Conservation (phyloP, 306 rosid species). For the Carpinus viminea region DNA sequence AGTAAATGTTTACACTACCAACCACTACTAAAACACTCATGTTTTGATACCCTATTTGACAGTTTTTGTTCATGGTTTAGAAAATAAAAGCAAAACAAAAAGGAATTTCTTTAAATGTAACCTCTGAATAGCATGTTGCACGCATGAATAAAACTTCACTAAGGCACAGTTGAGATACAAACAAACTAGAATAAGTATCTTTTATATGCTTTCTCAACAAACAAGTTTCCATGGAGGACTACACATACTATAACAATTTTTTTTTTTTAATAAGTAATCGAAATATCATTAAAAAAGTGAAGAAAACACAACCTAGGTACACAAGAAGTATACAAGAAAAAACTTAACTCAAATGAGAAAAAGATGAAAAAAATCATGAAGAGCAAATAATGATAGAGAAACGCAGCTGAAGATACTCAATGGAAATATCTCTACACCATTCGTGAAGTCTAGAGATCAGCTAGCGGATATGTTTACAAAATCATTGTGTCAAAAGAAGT, state of each 20-base stretch:
- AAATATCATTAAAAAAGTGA: too few species aligned
- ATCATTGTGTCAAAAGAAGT: too few species aligned
- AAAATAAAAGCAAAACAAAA: background rate
- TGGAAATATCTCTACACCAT: too few species aligned
- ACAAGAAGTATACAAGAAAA: too few species aligned
- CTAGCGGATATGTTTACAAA: too few species aligned
- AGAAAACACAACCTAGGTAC: too few species aligned
- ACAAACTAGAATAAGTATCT: background rate
- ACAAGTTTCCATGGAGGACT: background rate
- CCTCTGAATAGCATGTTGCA: background rate
- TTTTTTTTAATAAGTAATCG: too few species aligned
- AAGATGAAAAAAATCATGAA: too few species aligned
- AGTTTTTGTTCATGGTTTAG: background rate
- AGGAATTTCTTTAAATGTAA: background rate
- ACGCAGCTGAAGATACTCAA: too few species aligned
- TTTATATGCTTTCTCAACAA: background rate
- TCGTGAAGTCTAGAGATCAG: too few species aligned
- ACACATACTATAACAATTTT: background rate
- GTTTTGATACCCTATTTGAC: background rate
- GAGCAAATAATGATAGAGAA: too few species aligned
- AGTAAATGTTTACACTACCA: background rate
- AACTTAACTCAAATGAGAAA: too few species aligned
- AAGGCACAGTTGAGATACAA: background rate
- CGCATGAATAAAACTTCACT: background rate
- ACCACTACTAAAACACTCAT: background rate